Evolutionary conservation across 73 alveolate species (phyloP).

Genomic region (Paramecium primaurelia): DNA sequence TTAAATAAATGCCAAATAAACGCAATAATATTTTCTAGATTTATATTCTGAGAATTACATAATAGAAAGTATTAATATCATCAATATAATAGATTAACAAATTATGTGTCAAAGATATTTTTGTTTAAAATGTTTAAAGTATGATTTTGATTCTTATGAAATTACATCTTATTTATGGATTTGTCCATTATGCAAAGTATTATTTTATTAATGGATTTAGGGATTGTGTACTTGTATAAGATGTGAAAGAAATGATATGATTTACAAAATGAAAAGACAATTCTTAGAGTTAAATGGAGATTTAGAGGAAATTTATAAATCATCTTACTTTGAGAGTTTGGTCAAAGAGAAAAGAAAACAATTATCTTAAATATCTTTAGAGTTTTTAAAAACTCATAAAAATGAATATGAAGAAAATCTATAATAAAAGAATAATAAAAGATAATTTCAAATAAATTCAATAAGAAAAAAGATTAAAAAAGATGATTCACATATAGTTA

Average conservation of each 20-base stretch:
- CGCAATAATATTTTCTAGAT: neutral
- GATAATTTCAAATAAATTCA: neutral
- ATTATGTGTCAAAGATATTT: constrained; percentile 32
- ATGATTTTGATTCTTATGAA: constrained; percentile 38
- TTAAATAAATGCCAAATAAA: neutral
- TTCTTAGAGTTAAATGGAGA: neutral
- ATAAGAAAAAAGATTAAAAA: neutral
- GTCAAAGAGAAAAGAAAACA: neutral
- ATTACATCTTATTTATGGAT: neutral
- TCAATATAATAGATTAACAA: neutral
- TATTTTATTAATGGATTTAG: neutral
- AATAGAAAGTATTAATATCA: neutral
- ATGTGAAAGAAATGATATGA: constrained; percentile 16
- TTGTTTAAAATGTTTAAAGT: neutral
- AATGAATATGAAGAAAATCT: neutral
- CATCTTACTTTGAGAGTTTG: neutral
- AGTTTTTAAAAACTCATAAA: neutral
- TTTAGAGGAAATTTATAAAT: neutral
- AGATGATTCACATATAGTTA: neutral
- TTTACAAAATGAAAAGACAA: neutral
- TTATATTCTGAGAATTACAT: neutral
- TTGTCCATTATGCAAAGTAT: constrained; percentile 27
- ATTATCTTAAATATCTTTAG: neutral
- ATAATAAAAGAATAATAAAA: neutral
- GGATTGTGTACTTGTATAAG: neutral